These are phyloP conservation scores for Hyaloperonospora arabidopsidis DNA, from an alignment of 352 stramenopile genomes.

Conservation along the genomic window DNA sequence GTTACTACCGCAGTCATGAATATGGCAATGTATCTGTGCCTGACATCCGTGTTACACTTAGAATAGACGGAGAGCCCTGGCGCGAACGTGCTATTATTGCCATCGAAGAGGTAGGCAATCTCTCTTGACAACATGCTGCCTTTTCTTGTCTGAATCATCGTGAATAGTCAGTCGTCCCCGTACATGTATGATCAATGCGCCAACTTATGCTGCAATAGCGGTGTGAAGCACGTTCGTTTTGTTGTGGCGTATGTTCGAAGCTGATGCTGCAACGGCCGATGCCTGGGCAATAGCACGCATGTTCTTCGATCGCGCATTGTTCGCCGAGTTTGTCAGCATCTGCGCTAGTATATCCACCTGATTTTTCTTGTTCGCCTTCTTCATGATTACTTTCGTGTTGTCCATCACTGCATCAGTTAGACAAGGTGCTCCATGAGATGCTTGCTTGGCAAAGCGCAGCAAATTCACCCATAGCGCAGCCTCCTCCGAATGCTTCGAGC, in stretches of 20 bases:
- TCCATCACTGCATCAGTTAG: slow-evolving; percentile 23
- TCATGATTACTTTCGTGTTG: slow-evolving; percentile 27
- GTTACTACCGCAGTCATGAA: slow-evolving; percentile 19
- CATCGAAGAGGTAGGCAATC: slow-evolving; percentile 6
- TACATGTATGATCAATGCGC: slow-evolving; percentile 11
- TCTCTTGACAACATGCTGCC: slow-evolving; percentile 17
- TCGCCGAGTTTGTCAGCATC: slow-evolving; percentile 33
- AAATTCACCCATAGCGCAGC: slow-evolving; percentile 70
- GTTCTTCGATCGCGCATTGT: slow-evolving; percentile 27
- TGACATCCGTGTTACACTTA: slow-evolving; percentile 14
- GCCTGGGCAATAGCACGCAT: slow-evolving; percentile 30
- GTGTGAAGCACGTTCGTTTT: slow-evolving; percentile 19
- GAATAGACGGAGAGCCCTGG: slow-evolving; percentile 33
- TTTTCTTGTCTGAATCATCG: slow-evolving; percentile 29
- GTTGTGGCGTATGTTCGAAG: slow-evolving; percentile 22
- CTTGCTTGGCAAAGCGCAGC: slow-evolving; percentile 53
- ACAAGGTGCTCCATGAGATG: slow-evolving; percentile 24
- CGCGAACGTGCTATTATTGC: slow-evolving; percentile 24
- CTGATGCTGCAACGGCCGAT: slow-evolving; percentile 27
- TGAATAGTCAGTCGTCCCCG: slow-evolving; percentile 12
- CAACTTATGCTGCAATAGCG: slow-evolving; percentile 21
- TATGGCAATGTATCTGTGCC: slow-evolving; percentile 16
- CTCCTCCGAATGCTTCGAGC: slow-evolving; percentile 47
- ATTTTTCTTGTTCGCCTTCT: slow-evolving; percentile 38
- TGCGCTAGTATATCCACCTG: slow-evolving; percentile 40